Percentiles rank a stretch among this genome's conserved stretches.
Evolutionary conservation across 2,329 filamentous ascomycete species (phyloP).

Genomic region (Monilinia aucupariae): DNA sequence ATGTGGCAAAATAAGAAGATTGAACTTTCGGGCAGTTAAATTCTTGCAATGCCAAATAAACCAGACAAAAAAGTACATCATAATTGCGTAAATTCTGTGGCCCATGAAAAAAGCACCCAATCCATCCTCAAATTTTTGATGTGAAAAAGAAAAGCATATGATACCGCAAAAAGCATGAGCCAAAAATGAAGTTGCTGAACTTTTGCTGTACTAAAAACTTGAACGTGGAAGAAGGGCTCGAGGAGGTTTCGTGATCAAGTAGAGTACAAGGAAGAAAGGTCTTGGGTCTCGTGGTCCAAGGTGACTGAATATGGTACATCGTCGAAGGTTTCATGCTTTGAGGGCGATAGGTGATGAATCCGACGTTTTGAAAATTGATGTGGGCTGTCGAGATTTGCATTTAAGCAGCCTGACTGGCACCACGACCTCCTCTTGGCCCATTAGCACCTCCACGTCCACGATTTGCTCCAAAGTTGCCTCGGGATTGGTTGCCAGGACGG

Average conservation of each 20-base stretch:
- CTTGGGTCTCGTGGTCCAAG: conserved; percentile 15
- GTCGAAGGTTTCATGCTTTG: conserved; percentile 10
- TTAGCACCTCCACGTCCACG: conserved; percentile 60
- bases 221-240: background rate
- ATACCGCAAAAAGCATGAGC: conserved; percentile 11
- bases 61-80: conserved; percentile 11
- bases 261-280: conserved; percentile 14
- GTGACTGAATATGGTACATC: conserved; percentile 17
- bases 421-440: conserved; percentile 59
- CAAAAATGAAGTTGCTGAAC: conserved; percentile 14
- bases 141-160: conserved; percentile 16
- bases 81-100: conserved; percentile 15
- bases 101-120: conserved; percentile 13
- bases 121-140: conserved; percentile 11
- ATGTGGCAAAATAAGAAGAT: conserved; percentile 2
- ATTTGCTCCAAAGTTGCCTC: conserved; percentile 40
- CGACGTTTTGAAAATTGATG: conserved; percentile 9
- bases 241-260: conserved; percentile 13
- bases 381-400: background rate
- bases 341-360: background rate
- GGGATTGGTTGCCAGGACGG: conserved; percentile 38
- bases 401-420: conserved; percentile 30
- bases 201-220: conserved; percentile 16
- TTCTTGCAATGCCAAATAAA: conserved; percentile 9
- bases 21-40: background rate